phyloP scores from a whole-genome alignment of 2,329 filamentous ascomycete species.

The Trichoderma atroviride region DNA sequence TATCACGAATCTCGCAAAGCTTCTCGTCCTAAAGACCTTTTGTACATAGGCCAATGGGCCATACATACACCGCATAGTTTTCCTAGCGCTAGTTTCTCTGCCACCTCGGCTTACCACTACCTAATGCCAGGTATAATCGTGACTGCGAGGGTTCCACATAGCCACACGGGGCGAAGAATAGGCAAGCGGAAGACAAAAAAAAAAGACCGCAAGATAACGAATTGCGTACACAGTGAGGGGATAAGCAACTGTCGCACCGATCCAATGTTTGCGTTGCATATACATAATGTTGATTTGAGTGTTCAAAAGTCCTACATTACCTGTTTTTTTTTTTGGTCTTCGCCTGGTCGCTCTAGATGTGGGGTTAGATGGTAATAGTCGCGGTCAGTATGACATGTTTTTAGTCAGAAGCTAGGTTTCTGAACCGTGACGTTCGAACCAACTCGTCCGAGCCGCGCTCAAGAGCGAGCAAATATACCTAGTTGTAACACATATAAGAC shows the following conservation, averaged over 20 bases:
- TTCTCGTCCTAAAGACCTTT: not conserved
- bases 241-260: too few species aligned
- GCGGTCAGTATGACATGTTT: not conserved
- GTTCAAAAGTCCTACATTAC: too few species aligned
- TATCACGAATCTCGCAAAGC: too few species aligned
- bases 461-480: not conserved
- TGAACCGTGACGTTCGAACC: not conserved
- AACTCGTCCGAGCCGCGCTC: not conserved
- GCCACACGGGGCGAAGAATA: not conserved
- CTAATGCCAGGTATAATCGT: too few species aligned
- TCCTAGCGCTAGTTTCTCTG: not conserved
- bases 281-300: too few species aligned
- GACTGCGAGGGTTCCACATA: not conserved
- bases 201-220: too few species aligned
- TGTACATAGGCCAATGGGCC: not conserved
- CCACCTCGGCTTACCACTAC: too few species aligned
- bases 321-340: too few species aligned
- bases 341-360: not conserved
- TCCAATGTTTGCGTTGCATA: too few species aligned
- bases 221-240: too few species aligned
- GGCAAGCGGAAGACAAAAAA: too few species aligned
- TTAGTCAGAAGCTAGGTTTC: not conserved
- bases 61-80: not conserved
- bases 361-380: not conserved
- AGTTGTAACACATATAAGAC: not conserved